phyloP scores from a whole-genome alignment of 2,329 filamentous ascomycete species.

The Fulvia fulva region DNA sequence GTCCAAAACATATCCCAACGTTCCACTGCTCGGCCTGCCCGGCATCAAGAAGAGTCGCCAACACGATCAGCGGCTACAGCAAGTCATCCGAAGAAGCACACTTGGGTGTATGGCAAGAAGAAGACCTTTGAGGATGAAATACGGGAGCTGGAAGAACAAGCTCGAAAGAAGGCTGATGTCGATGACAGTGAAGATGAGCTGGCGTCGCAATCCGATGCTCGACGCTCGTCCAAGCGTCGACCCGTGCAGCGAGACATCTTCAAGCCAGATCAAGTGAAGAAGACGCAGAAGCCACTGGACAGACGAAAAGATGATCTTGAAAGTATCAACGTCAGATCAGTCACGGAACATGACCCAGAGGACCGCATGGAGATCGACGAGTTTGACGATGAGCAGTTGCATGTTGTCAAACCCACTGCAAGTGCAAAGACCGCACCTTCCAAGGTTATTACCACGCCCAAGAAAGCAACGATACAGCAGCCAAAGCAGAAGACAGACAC shows the following conservation, averaged over 20 bases:
- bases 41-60: background rate
- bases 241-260: background rate
- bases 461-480: slow-evolving; percentile 7
- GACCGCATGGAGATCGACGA: background rate
- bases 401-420: background rate
- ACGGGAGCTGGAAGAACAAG: slow-evolving; percentile 25
- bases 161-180: slow-evolving; percentile 19
- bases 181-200: slow-evolving; percentile 22
- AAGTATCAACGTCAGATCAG: background rate
- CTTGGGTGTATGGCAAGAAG: slow-evolving; percentile 19
- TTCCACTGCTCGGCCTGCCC: background rate
- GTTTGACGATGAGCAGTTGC: slow-evolving; percentile 1
- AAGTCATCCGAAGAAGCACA: background rate
- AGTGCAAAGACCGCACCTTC: background rate
- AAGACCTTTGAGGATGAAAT: slow-evolving; percentile 35
- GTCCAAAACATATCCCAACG: background rate
- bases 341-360: background rate
- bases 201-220: slow-evolving; percentile 5
- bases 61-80: background rate
- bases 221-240: slow-evolving; percentile 3
- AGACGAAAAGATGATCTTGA: slow-evolving; percentile 8
- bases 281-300: slow-evolving; percentile 7
- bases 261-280: background rate
- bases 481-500: slow-evolving; percentile 6
- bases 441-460: background rate